Percentiles rank a stretch among this genome's conserved stretches.
These are phyloP conservation scores for Trichopus zeylanicus DNA, from an alignment of 116 monocot genomes.

Conservation along the genomic window DNA sequence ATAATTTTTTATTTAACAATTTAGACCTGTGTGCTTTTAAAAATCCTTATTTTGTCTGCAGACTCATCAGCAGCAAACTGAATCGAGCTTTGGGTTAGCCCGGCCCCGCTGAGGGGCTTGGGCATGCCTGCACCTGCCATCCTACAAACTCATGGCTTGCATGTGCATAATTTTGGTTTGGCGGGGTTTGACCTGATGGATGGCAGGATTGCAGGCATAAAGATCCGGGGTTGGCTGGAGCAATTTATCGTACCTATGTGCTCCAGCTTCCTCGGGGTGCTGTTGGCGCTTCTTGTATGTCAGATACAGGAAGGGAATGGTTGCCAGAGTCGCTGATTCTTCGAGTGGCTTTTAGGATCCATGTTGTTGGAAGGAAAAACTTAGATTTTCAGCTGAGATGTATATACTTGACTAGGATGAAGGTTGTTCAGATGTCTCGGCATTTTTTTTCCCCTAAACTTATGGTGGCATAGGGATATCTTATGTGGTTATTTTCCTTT, in stretches of 20 bases:
- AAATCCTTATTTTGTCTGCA: constrained; percentile 10
- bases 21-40: neutral
- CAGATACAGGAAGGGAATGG: neutral
- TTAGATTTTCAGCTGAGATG: neutral
- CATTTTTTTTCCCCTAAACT: too few relatives aligned
- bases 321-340: neutral
- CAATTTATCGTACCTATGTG: neutral
- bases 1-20: too few relatives aligned
- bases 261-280: constrained; percentile 17
- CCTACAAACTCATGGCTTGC: neutral
- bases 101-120: constrained; percentile 80
- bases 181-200: constrained; percentile 21
- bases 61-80: constrained; percentile 45
- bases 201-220: constrained; percentile 72
- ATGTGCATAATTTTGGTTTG: neutral
- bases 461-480: neutral
- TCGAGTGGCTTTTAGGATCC: neutral
- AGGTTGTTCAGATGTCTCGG: neutral
- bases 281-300: constrained; percentile 12
- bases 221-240: constrained; percentile 17
- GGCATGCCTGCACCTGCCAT: constrained; percentile 84
- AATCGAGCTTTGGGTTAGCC: constrained; percentile 61
- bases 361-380: neutral
- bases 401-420: neutral
- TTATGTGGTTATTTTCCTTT: too few relatives aligned